A percentile compares a stretch with the other conserved stretches of the same genome.
These are phyloP conservation scores for Rutstroemia sp. DNA, from an alignment of 2,329 filamentous ascomycete species.

Conservation along the genomic window DNA sequence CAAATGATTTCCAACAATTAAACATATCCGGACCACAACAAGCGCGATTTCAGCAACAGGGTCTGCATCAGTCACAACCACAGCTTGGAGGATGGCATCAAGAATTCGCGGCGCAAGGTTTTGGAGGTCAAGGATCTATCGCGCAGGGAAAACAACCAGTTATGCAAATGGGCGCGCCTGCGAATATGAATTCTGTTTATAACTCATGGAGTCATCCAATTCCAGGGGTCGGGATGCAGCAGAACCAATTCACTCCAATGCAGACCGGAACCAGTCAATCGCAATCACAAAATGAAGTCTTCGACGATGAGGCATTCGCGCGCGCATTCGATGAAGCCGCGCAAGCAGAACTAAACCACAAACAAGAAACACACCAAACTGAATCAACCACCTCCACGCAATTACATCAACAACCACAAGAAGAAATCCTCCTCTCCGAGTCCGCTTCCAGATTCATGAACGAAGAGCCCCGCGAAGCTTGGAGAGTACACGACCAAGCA, in stretches of 20 bases:
- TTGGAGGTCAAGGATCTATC: background rate
- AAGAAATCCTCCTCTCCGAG: background rate
- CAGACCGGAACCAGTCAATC: background rate
- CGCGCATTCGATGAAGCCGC: slow-evolving; percentile 40
- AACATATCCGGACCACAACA: slow-evolving; percentile 30
- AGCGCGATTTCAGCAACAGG: slow-evolving; percentile 29
- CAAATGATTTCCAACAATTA: slow-evolving; percentile 40
- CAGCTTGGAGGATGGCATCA: slow-evolving; percentile 44
- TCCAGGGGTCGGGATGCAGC: slow-evolving; percentile 2
- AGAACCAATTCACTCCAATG: slow-evolving; percentile 1
- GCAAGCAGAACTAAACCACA: slow-evolving; percentile 16
- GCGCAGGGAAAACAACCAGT: background rate
- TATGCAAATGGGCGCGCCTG: slow-evolving; percentile 9
- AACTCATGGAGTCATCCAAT: slow-evolving; percentile 18
- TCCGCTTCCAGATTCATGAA: too few relatives aligned
- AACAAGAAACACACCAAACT: slow-evolving; percentile 16
- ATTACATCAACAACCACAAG: background rate
- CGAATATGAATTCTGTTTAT: background rate
- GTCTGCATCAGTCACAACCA: slow-evolving; percentile 15
- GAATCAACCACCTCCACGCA: slow-evolving; percentile 3
- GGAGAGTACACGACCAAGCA: slow-evolving; percentile 17
- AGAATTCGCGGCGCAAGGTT: slow-evolving; percentile 39
- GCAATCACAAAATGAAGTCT: slow-evolving; percentile 32
- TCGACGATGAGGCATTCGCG: slow-evolving; percentile 49
- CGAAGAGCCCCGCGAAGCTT: background rate